Evolutionary conservation across 257 asterid species (phyloP), one percentile per base, ranked within the genome.

Genomic region (Paraleonurus japonicus): DNA sequence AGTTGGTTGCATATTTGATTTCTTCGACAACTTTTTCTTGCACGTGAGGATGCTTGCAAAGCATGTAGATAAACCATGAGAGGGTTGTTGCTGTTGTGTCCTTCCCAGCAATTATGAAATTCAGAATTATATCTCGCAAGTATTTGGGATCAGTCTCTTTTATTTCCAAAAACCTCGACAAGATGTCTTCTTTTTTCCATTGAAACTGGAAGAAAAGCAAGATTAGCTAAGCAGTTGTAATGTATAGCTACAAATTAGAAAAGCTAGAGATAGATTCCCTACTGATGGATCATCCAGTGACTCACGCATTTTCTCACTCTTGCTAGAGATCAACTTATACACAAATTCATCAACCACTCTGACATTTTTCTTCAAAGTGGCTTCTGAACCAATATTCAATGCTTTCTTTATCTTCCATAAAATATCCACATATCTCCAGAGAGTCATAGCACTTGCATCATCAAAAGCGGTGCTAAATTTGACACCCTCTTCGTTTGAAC

Each of bases 81-180:
- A 87, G 76, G 19, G 92, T 55, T 19, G 83, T 59, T 24, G 87
- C 81, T 15, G 85, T 84, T 26, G 92, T 86, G 62, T 86, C 92
- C 72, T 81, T 85, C 58, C 90, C 92, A 10, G 92, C 90, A 51
- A 79, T 81, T 39, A 81, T 74, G 83, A 85, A 85, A 80, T 74
- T 87, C 78, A 85, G 43, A 65, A 81, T 87, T 53, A 85, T 85
- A 73, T 87, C 93, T 1, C 90, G 74, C 78, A 86, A 71, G 72
- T 76, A 82, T 73, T 65, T 86, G 4, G 85, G 82, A 79, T 82
- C 75, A 3, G 72, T 67, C 47, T 81, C 78, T 0, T 28, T 53
- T 19, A 74, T 19, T 61, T 75, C 82, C 75, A 87, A 63, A 45
- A 87, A 87, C 76, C 93, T 78, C 23, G 90, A 81, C 75, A 87